A percentile compares a stretch with the other conserved stretches of the same genome.
Evolutionary conservation across 352 stramenopile species (phyloP).

Genomic region (Detonula confervacea): DNA sequence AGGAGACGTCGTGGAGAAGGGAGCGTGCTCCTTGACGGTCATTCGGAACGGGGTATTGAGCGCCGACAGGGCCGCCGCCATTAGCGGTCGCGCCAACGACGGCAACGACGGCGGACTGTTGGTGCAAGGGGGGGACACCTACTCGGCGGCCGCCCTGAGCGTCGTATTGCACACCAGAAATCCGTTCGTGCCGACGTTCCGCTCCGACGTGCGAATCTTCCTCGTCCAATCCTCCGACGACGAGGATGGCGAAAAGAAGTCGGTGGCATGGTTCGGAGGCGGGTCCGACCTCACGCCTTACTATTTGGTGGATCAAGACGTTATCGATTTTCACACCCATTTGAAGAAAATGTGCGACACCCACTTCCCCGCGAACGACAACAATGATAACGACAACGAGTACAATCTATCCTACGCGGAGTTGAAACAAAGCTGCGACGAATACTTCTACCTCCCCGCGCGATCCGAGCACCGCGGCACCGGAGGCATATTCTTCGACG

Average conservation of each 20-base stretch:
- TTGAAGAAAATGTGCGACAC: slow-evolving; percentile 89
- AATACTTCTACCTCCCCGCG: slow-evolving; percentile 97
- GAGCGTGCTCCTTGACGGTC: slow-evolving; percentile 91
- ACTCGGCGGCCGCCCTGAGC: slow-evolving; percentile 80
- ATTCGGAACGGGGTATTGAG: slow-evolving; percentile 91
- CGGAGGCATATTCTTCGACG: slow-evolving; percentile 97
- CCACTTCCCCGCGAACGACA: slow-evolving; percentile 57
- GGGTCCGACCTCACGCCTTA: slow-evolving; percentile 93
- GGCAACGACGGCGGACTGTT: slow-evolving; percentile 31
- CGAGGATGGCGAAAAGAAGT: slow-evolving; percentile 56
- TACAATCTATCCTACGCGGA: slow-evolving; percentile 87
- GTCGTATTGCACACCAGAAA: slow-evolving; percentile 80
- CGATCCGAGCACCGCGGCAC: slow-evolving; percentile 92
- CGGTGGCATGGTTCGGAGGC: slow-evolving; percentile 93
- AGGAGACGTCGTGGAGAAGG: slow-evolving; percentile 96
- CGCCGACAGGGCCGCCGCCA: slow-evolving; percentile 73
- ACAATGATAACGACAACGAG: slow-evolving; percentile 39
- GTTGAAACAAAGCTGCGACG: slow-evolving; percentile 94
- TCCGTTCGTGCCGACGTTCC: slow-evolving; percentile 90
- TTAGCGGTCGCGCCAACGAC: slow-evolving; percentile 52
- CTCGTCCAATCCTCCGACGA: slow-evolving; percentile 80
- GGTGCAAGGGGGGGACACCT: slow-evolving; percentile 70
- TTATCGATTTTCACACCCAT: slow-evolving; percentile 91
- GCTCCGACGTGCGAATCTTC: slow-evolving; percentile 96
- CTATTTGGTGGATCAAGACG: slow-evolving; percentile 95